A percentile compares a stretch with the other conserved stretches of the same genome.
phyloP scores from a whole-genome alignment of 2,329 filamentous ascomycete species.

The Colletotrichum costaricense region DNA sequence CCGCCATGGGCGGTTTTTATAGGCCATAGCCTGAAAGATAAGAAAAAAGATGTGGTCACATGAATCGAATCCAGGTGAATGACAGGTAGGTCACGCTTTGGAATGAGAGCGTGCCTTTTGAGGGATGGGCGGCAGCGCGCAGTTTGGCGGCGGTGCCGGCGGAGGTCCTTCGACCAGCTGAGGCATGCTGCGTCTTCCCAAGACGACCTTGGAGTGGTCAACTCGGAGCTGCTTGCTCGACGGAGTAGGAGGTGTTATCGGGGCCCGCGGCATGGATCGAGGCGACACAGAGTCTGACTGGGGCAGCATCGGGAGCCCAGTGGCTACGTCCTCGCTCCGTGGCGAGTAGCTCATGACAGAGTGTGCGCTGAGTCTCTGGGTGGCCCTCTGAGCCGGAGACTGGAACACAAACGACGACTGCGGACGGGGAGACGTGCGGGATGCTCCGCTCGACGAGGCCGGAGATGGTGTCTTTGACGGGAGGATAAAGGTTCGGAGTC shows the following conservation, averaged over 20 bases:
- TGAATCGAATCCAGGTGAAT: neutral
- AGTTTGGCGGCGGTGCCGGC: slow-evolving; percentile 64
- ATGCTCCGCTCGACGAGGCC: slow-evolving; percentile 35
- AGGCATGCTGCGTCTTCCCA: slow-evolving; percentile 61
- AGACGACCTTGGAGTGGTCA: slow-evolving; percentile 37
- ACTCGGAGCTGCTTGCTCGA: neutral
- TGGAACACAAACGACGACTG: slow-evolving; percentile 48
- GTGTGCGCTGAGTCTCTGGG: slow-evolving; percentile 39
- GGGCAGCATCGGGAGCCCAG: neutral
- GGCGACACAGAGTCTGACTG: neutral
- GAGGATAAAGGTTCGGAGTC: slow-evolving; percentile 36
- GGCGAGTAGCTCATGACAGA: slow-evolving; percentile 8
- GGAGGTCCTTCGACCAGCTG: slow-evolving; percentile 63
- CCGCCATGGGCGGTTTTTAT: slow-evolving; percentile 5
- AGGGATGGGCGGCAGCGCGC: slow-evolving; percentile 66
- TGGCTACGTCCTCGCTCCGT: neutral
- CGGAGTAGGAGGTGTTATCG: slow-evolving; percentile 7
- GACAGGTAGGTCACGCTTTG: neutral
- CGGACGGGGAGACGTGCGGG: slow-evolving; percentile 40
- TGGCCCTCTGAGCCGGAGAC: slow-evolving; percentile 32
- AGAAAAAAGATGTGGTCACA: neutral
- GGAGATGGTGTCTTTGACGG: slow-evolving; percentile 26
- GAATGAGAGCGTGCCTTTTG: slow-evolving; percentile 6
- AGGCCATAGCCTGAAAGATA: neutral
- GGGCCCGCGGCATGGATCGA: neutral